Percentiles rank a stretch among this genome's conserved stretches.
phyloP scores from a whole-genome alignment of 768 basidiomycete genomes.

The Gloeopeniophorella convolvens region DNA sequence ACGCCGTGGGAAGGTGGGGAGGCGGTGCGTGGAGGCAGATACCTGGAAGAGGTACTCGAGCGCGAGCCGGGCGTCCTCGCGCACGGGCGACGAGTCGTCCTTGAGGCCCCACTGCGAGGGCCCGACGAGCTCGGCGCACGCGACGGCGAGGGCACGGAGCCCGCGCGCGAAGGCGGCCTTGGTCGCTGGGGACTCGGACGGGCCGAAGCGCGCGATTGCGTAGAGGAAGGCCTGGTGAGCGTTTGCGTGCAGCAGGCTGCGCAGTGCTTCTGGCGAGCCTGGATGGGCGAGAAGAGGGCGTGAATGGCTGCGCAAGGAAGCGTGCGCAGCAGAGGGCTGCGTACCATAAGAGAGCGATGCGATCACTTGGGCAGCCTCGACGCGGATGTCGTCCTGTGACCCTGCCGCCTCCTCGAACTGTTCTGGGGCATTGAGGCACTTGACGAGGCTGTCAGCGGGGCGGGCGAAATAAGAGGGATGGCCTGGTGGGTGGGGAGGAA shows the following conservation, averaged over 20 bases:
- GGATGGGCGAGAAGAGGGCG: not conserved
- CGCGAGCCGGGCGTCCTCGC: conserved; percentile 48
- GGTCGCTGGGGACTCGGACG: conserved; percentile 34
- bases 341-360: conserved; percentile 67
- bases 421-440: conserved; percentile 44
- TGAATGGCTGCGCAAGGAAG: not conserved
- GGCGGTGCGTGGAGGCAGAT: conserved; percentile 9
- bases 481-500: not conserved
- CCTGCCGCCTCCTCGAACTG: conserved; percentile 28
- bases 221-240: conserved; percentile 56
- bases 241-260: conserved; percentile 48
- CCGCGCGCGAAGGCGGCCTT: conserved; percentile 58
- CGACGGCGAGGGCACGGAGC: conserved; percentile 49
- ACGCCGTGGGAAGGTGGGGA: not conserved
- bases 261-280: conserved; percentile 60
- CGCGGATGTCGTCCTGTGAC: conserved; percentile 46
- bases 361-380: conserved; percentile 71
- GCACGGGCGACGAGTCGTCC: conserved; percentile 35
- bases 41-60: conserved; percentile 60
- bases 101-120: conserved; percentile 64
- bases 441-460: conserved; percentile 50
- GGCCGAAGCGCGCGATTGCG: conserved; percentile 46
- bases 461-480: not conserved
- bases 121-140: conserved; percentile 62
- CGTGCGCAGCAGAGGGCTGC: not conserved